A percentile compares a stretch with the other conserved stretches of the same genome.
These are phyloP conservation scores for Drosera capensis DNA, from an alignment of 148 eudicot species.

Conservation along the genomic window DNA sequence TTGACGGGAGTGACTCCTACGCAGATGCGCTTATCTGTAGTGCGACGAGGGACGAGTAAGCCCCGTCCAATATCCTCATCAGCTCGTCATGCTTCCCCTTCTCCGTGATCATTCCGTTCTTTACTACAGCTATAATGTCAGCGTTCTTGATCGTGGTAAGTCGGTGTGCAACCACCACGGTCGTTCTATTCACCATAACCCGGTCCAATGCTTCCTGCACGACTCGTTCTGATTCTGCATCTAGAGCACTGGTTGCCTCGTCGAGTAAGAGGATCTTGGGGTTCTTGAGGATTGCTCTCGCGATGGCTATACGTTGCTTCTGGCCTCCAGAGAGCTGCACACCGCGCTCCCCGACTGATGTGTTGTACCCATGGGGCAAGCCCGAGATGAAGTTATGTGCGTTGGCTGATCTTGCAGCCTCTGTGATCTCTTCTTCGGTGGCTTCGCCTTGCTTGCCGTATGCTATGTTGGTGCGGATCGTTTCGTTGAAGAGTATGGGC, in stretches of 20 bases:
- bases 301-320: conserved; percentile 72
- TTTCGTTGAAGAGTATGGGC: conserved; percentile 68
- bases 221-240: conserved; percentile 57
- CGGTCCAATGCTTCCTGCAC: conserved; percentile 77
- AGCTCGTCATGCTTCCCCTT: conserved; percentile 62
- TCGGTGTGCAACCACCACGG: conserved; percentile 72
- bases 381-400: conserved; percentile 66
- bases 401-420: conserved; percentile 54
- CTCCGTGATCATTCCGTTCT: conserved; percentile 60
- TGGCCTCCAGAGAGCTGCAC: conserved; percentile 79
- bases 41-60: conserved; percentile 63
- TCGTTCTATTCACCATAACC: conserved; percentile 62
- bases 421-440: conserved; percentile 46
- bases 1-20: too few relatives aligned
- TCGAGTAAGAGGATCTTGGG: conserved; percentile 63
- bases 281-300: conserved; percentile 56
- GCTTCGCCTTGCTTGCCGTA: conserved; percentile 53
- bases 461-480: conserved; percentile 62
- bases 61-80: conserved; percentile 39
- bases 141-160: conserved; percentile 47
- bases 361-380: conserved; percentile 58
- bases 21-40: conserved; percentile 22
- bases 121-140: conserved; percentile 53
- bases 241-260: conserved; percentile 80
- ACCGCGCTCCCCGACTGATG: conserved; percentile 68